Conservation (phyloP, 345 rosid species). For the Gossypioides kirkii region DNA sequence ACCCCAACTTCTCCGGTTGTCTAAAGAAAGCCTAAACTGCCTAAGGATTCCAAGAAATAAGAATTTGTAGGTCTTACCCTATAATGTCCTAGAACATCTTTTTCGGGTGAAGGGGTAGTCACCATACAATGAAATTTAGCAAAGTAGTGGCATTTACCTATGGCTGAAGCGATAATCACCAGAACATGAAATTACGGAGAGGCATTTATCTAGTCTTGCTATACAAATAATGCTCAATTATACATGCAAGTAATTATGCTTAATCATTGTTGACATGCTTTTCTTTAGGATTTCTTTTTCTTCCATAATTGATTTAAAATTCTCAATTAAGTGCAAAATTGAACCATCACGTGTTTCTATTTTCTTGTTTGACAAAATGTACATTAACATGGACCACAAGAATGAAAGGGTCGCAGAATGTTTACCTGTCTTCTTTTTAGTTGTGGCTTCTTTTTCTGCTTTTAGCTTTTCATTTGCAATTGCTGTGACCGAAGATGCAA, state of each 20-base stretch:
- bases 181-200: background rate
- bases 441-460: constrained; percentile 83
- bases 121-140: background rate
- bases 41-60: background rate
- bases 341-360: background rate
- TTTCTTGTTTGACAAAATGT: background rate
- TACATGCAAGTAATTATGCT: background rate
- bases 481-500: constrained; percentile 74
- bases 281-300: background rate
- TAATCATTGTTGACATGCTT: background rate
- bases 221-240: background rate
- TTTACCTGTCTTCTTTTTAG: constrained; percentile 79
- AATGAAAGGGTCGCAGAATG: background rate
- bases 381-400: background rate
- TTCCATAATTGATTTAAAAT: background rate
- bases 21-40: background rate
- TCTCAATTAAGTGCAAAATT: background rate
- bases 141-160: background rate
- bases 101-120: background rate
- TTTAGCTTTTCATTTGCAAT: constrained; percentile 89
- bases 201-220: background rate
- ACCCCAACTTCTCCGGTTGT: background rate
- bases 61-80: background rate
- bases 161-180: background rate
- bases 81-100: background rate